Evolutionary conservation across 768 basidiomycete species (phyloP).

Genomic region (Kwoniella shandongensis): DNA sequence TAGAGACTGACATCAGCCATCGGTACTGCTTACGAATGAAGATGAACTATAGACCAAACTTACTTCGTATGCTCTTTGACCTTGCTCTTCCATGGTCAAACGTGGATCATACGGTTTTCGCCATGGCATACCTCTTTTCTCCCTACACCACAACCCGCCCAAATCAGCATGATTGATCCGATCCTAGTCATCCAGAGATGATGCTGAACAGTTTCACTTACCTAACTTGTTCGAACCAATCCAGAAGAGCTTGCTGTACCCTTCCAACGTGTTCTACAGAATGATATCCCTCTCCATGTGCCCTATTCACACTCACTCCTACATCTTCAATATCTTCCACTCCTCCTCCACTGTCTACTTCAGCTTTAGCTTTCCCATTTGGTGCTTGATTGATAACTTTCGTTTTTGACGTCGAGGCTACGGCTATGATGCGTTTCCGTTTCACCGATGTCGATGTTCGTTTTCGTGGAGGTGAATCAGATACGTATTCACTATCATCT

Average conservation of each 20-base stretch:
- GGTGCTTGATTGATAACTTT: too few species aligned
- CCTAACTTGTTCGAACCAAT: slow-evolving; percentile 73
- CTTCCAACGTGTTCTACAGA: slow-evolving; percentile 15
- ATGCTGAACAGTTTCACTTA: slow-evolving; percentile 14
- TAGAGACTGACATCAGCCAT: slow-evolving; percentile 76
- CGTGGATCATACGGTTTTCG: slow-evolving; percentile 63
- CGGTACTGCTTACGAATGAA: slow-evolving; percentile 1
- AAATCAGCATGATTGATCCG: background rate
- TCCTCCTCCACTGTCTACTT: background rate
- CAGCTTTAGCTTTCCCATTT: background rate
- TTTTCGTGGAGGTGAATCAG: background rate
- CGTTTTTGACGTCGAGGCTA: background rate
- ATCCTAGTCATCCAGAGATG: background rate
- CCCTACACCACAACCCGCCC: slow-evolving; percentile 36
- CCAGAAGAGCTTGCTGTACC: slow-evolving; percentile 44
- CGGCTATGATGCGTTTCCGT: slow-evolving; percentile 2
- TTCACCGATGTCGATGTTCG: slow-evolving; percentile 3
- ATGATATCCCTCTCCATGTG: slow-evolving; percentile 37
- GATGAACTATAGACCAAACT: slow-evolving; percentile 18
- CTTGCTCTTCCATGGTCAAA: slow-evolving; percentile 62
- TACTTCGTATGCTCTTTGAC: slow-evolving; percentile 91
- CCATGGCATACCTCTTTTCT: slow-evolving; percentile 86
- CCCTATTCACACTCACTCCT: slow-evolving; percentile 16
- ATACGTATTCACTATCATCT: slow-evolving; percentile 14
- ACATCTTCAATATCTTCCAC: slow-evolving; percentile 29